Base-by-base conservation (phyloP, 345 rosid genomes). In the Boechera divaricarpa region DNA sequence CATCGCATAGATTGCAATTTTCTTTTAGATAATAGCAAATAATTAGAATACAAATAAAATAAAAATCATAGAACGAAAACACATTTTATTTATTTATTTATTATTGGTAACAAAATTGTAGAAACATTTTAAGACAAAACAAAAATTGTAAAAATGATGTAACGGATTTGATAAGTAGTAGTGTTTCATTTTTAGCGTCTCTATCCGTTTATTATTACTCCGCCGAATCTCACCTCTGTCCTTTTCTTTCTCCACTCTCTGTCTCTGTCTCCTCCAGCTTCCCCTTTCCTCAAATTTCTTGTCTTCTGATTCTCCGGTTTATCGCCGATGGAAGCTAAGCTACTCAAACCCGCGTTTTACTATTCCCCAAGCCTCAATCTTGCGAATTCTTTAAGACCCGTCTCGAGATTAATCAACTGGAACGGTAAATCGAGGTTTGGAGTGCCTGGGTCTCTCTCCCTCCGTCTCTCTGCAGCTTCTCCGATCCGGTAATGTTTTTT, bases 201-300 rank as follows among this genome's bases (percentile, higher is more conserved):
- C 63, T 63, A 31, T 53, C 36, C 33, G 12, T 21, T 21, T 21
- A 15, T 60, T 48, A 45, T 48, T 9, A 55, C 65, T 56, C 63
- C 41, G 56, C 72, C 61, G 60, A 75, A 75, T 75, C 74, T 60
- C 29, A 49, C 18, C 5, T 75, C 62, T 75, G 79, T 75, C 79
- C 47, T 70, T 77, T 63, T 61, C 64, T 7, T 59, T 26, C 49
- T 64, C 15, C 45, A 44, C 36, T 42, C 68, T 63, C 3, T 48
- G 49, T 45, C 47, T 62, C n/a, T 60, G 16, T 60, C 65, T 60
- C 63, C 44, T 41, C 12, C 44, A 41, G 36, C 39, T 13, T 38
- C n/a, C 55, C 10, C 31, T 51, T 61, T 29, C 53, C 69, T 16
- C 9, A 39, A 5, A 38, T 53, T 16, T 53, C 5, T 52, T 7